A percentile compares a stretch with the other conserved stretches of the same genome.
Evolutionary conservation across 495 filamentous ascomycete species (phyloP).

Genomic region (Sphaerosporella brunnea): DNA sequence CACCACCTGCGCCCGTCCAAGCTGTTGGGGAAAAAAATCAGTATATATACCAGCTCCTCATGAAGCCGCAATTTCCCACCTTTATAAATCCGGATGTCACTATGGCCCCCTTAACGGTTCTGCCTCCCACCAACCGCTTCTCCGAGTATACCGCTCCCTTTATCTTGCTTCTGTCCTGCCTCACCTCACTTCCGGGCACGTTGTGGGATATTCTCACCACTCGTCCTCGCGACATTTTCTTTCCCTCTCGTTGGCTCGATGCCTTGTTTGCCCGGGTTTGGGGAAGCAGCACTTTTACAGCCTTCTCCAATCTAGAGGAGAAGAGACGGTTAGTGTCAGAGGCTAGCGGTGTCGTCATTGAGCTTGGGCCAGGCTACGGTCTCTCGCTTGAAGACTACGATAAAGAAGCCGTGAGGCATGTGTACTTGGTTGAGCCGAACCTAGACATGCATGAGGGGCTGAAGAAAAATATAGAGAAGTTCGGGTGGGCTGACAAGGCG

Average conservation of each 20-base stretch:
- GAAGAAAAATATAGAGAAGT: slow-evolving; percentile 4
- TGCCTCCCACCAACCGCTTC: neutral
- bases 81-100: too few species aligned
- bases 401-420: slow-evolving; percentile 2
- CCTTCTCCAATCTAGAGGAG: neutral
- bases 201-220: neutral
- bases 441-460: neutral
- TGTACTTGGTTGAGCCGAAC: slow-evolving; percentile 10
- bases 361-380: slow-evolving; percentile 9
- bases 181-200: neutral
- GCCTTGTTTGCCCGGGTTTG: neutral
- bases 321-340: neutral
- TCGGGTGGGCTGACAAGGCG: slow-evolving; percentile 6
- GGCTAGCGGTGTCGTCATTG: slow-evolving; percentile 7
- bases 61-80: too few species aligned
- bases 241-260: neutral
- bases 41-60: too few species aligned
- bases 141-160: neutral
- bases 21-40: too few species aligned
- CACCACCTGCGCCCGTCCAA: too few species aligned
- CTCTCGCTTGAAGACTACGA: slow-evolving; percentile 2
- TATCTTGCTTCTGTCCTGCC: neutral
- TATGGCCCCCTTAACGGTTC: too few species aligned
- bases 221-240: too few species aligned
- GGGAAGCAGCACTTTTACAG: neutral